Evolutionary conservation across 2,329 filamentous ascomycete genomes (phyloP).

Genomic region (Calonectria fujianensis): DNA sequence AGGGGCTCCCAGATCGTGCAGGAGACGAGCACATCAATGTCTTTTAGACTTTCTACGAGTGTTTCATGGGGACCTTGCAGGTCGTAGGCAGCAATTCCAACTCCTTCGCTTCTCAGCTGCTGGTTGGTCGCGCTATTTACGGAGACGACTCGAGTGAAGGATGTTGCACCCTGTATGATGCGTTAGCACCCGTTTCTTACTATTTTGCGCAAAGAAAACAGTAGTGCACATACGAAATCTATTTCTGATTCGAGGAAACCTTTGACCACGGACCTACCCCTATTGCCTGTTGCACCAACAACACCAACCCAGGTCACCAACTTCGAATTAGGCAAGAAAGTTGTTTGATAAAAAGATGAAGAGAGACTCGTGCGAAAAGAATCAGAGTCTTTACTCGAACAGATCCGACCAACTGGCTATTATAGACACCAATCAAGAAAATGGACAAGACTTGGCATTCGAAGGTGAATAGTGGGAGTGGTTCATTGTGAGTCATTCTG

Average conservation of each 20-base stretch:
- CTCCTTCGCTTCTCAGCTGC: background rate
- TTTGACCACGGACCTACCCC: background rate
- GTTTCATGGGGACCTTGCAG: background rate
- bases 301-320: background rate
- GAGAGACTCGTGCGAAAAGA: background rate
- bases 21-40: background rate
- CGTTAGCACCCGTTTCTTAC: background rate
- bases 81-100: background rate
- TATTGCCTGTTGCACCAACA: background rate
- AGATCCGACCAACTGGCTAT: no score
- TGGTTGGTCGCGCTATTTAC: background rate
- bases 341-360: background rate
- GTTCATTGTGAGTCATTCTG: background rate
- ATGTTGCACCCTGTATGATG: background rate
- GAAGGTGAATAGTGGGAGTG: background rate
- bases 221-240: background rate
- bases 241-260: background rate
- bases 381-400: no score
- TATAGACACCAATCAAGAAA: no score
- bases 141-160: background rate
- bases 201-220: no score
- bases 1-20: background rate
- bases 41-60: background rate
- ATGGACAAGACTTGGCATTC: background rate
- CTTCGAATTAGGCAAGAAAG: background rate